phyloP scores from a whole-genome alignment of 2,329 filamentous ascomycete genomes.

The Pseudogymnoascus sp. region DNA sequence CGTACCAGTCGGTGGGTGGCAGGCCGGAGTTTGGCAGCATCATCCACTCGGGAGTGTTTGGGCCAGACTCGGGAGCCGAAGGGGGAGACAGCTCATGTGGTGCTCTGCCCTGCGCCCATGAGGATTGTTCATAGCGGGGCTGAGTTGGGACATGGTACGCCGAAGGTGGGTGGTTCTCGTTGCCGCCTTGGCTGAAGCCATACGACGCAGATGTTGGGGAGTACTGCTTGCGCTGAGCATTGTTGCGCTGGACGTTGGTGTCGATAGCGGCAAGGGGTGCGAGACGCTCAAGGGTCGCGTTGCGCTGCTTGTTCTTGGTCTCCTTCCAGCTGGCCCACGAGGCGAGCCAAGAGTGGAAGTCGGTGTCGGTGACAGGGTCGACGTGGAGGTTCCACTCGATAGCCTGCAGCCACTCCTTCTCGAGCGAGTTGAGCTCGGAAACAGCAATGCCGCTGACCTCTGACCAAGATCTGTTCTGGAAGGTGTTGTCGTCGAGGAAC shows the following conservation, averaged over 20 bases:
- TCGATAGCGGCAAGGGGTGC: constrained; percentile 42
- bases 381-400: constrained; percentile 64
- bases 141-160: constrained; percentile 21
- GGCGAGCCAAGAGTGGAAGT: constrained; percentile 55
- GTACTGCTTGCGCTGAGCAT: constrained; percentile 38
- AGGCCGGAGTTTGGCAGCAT: constrained; percentile 38
- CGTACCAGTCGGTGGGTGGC: constrained; percentile 43
- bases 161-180: constrained; percentile 24
- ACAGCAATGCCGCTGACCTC: constrained; percentile 68
- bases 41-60: constrained; percentile 46
- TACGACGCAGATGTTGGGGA: constrained; percentile 39
- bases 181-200: constrained; percentile 40
- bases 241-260: constrained; percentile 50
- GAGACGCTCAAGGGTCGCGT: constrained; percentile 31
- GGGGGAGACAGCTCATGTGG: constrained; percentile 39
- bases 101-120: constrained; percentile 27
- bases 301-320: constrained; percentile 33
- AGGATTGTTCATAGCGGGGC: constrained; percentile 20
- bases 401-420: constrained; percentile 59
- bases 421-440: constrained; percentile 57
- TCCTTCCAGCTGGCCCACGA: constrained; percentile 58
- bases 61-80: constrained; percentile 45
- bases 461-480: constrained; percentile 71
- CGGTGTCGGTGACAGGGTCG: constrained; percentile 53
- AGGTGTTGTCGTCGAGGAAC: constrained; percentile 71